Conservation (phyloP, 1,284 basidiomycete species). For the Pascua guehoae region DNA sequence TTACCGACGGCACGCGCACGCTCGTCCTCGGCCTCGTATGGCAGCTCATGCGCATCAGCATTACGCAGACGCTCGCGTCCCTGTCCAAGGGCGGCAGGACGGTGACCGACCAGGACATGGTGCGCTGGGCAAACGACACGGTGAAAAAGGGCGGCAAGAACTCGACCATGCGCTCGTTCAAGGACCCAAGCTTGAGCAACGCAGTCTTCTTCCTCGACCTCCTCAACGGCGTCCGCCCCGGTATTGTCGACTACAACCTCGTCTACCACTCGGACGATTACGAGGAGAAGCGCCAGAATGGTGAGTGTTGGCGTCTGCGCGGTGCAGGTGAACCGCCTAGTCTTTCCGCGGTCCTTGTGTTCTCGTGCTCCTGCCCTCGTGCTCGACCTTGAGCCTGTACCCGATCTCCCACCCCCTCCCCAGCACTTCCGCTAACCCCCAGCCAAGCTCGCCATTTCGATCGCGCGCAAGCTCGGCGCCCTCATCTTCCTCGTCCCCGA, state of each 20-base stretch:
- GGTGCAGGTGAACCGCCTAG: too few species aligned
- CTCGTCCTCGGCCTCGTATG: constrained; percentile 93
- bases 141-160: constrained; percentile 71
- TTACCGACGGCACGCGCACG: constrained; percentile 87
- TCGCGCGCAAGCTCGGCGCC: constrained; percentile 94
- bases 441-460: constrained; percentile 96
- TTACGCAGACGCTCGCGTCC: constrained; percentile 81
- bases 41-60: constrained; percentile 90
- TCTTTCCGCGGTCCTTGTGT: too few species aligned
- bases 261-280: constrained; percentile 57
- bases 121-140: constrained; percentile 91
- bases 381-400: too few species aligned
- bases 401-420: not conserved
- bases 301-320: constrained; percentile 54
- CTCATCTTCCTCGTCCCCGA: constrained; percentile 97
- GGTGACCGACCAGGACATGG: constrained; percentile 87
- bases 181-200: constrained; percentile 84
- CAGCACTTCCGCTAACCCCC: not conserved
- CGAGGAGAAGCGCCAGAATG: constrained; percentile 89
- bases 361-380: too few species aligned
- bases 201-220: constrained; percentile 93
- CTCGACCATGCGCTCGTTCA: constrained; percentile 79
- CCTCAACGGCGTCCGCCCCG: constrained; percentile 83
- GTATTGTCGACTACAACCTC: constrained; percentile 88
- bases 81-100: constrained; percentile 71